phyloP scores from a whole-genome alignment of 192 early-diverging fungal genomes.

The Coemansia sp. region DNA sequence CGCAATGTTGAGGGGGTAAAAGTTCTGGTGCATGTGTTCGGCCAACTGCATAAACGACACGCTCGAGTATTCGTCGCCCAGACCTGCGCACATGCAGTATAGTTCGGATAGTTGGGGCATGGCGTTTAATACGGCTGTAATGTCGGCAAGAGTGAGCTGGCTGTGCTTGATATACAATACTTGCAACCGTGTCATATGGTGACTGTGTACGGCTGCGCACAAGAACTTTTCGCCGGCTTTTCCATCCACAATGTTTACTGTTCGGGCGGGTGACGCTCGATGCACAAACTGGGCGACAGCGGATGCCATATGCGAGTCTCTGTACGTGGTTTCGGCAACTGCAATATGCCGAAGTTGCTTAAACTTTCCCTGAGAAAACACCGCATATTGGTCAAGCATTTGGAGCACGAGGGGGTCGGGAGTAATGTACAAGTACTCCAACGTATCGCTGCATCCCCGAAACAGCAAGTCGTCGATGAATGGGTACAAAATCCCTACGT shows the following conservation, averaged over 20 bases:
- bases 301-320: neutral
- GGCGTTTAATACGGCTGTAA: constrained; percentile 1
- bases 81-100: constrained; percentile 12
- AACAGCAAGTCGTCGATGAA: constrained; percentile 24
- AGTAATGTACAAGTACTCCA: constrained; percentile 8
- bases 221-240: constrained; percentile 17
- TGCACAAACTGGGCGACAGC: constrained; percentile 12
- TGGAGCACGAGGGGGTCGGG: constrained; percentile 4
- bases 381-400: constrained; percentile 1
- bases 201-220: constrained; percentile 3
- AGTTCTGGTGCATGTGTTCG: constrained; percentile 13
- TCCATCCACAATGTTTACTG: neutral
- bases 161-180: constrained; percentile 8
- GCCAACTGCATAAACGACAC: constrained; percentile 4
- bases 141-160: constrained; percentile 3
- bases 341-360: constrained; percentile 1
- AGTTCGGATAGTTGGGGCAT: constrained; percentile 7
- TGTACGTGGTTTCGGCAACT: neutral
- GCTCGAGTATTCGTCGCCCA: constrained; percentile 13
- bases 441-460: constrained; percentile 6
- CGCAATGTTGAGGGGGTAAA: constrained; percentile 12
- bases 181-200: neutral
- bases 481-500: constrained; percentile 10
- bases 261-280: neutral
- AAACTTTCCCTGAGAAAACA: constrained; percentile 4